Evolutionary conservation across 2,329 filamentous ascomycete genomes (phyloP).

Genomic region (Trichoderma arundinaceum): DNA sequence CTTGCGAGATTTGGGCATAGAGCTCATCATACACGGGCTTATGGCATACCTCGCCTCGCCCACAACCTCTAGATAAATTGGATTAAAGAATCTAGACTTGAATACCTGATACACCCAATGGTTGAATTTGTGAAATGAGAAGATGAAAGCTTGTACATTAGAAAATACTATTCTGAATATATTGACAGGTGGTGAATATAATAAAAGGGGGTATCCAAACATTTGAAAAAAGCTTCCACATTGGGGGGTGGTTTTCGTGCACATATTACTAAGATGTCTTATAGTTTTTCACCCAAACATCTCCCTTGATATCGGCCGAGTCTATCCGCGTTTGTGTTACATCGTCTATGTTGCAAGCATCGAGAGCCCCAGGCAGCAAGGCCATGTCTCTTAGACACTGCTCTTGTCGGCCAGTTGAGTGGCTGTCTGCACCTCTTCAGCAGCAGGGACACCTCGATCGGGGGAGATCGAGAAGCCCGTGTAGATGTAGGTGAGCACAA

Average conservation of each 20-base stretch:
- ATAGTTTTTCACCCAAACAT: not conserved
- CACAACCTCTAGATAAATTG: constrained; percentile 20
- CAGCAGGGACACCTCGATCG: constrained; percentile 17
- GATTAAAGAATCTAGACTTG: constrained; percentile 22
- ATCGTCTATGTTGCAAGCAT: not conserved
- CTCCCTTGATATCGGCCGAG: not conserved
- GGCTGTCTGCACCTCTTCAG: not conserved
- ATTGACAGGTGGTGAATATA: not conserved
- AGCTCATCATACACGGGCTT: constrained; percentile 5
- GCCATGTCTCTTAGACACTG: constrained; percentile 1
- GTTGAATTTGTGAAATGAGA: not conserved
- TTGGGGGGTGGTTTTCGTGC: not conserved
- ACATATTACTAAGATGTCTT: not conserved
- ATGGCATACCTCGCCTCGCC: not conserved
- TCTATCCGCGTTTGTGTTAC: not conserved
- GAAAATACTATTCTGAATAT: not conserved
- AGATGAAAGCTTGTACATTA: not conserved
- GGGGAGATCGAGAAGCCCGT: constrained; percentile 33
- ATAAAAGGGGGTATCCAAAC: constrained; percentile 6
- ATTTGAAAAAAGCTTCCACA: not conserved
- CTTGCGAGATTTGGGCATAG: not conserved
- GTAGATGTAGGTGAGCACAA: constrained; percentile 32
- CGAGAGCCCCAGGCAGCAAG: not conserved
- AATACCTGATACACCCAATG: constrained; percentile 3
- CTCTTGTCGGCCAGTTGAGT: constrained; percentile 18